Base-by-base conservation (phyloP, 306 rosid genomes). In the Cyclanthera cordifolia region DNA sequence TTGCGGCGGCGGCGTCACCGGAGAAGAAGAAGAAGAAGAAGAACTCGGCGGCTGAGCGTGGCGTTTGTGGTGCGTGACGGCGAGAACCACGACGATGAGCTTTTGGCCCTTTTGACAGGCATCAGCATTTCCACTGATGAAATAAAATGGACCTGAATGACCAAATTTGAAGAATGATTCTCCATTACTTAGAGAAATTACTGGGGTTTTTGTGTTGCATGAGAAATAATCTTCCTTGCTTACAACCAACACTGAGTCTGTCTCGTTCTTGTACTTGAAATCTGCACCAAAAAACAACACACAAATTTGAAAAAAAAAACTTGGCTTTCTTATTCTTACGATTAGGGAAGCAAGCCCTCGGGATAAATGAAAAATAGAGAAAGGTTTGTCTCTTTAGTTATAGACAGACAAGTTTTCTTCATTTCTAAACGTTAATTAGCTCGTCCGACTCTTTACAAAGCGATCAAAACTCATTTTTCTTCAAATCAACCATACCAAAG, bases 221-320 rank as follows among this genome's bases (percentile, higher is more conserved):
- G 87, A 74, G 66, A 73, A 52, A 49, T 79, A 86, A 43, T 88
- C 84, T 21, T 88, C 82, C 30, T 81, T 82, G n/a, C 77, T 79
- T 72, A 91, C 86, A 47, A 76, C 82, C 78, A 86, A 28, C 28
- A 91, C 87, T 0, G 94, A 83, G 59, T 91, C 84, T 21, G 67
- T 67, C 3, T 74, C 88, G 54, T 83, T 75, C 51, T 72, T 75
- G 85, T 83, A 88, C 81, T 75, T 88, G 84, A 88, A 91, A 85
- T 47, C 97, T 86, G 70, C 74, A 39, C 15, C 8, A 67, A 14
- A 15, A 39, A 64, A 24, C 27, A 71, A 8, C 10, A 24, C 2
- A 47, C 23, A 1, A 34, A 0, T 11, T 52, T 4, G 9, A 52
- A 50, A 51, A 2, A 51, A 51, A 51, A 51, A 19, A n/a, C n/a